Percentiles rank a stretch among this genome's conserved stretches.
Conservation (phyloP, 1,284 basidiomycete species). For the Ganoderma leucocontextum region DNA sequence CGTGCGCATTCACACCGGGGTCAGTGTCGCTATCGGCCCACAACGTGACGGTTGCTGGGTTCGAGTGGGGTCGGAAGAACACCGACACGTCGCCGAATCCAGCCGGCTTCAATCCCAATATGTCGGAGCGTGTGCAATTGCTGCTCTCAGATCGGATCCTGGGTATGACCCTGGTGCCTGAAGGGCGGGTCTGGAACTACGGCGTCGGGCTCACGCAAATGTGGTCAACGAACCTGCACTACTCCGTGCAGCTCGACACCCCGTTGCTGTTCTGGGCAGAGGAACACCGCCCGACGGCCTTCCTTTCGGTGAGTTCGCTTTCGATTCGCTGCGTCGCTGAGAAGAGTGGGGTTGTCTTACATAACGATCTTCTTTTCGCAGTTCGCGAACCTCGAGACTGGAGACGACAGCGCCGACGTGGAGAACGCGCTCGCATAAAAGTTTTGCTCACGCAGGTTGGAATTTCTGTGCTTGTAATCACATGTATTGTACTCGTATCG, state of each 20-base stretch:
- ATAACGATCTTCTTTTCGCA: constrained; percentile 40
- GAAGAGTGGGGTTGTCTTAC: constrained; percentile 16
- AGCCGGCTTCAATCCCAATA: constrained; percentile 93
- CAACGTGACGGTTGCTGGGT: constrained; percentile 88
- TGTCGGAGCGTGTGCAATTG: constrained; percentile 97
- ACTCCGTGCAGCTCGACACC: constrained; percentile 89
- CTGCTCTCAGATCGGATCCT: constrained; percentile 93
- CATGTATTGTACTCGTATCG: constrained; percentile 25
- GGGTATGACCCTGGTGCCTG: constrained; percentile 91
- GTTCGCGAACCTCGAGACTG: constrained; percentile 87
- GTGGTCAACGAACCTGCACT: constrained; percentile 88
- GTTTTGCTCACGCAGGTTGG: constrained; percentile 32
- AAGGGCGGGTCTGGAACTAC: constrained; percentile 95
- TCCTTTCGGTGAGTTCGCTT: constrained; percentile 75
- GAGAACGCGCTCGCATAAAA: constrained; percentile 83
- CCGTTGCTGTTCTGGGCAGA: constrained; percentile 97
- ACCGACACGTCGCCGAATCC: constrained; percentile 87
- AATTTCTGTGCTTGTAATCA: constrained; percentile 21
- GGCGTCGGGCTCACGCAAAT: constrained; percentile 91
- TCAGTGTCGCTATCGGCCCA: constrained; percentile 96
- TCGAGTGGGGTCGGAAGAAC: constrained; percentile 99
- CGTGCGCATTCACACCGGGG: constrained; percentile 97
- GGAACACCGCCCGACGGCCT: constrained; percentile 91
- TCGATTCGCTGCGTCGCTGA: background rate
- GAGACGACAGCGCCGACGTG: constrained; percentile 90